Evolutionary conservation across 2,329 filamentous ascomycete genomes (phyloP).

Genomic region (Drechslera avenae): DNA sequence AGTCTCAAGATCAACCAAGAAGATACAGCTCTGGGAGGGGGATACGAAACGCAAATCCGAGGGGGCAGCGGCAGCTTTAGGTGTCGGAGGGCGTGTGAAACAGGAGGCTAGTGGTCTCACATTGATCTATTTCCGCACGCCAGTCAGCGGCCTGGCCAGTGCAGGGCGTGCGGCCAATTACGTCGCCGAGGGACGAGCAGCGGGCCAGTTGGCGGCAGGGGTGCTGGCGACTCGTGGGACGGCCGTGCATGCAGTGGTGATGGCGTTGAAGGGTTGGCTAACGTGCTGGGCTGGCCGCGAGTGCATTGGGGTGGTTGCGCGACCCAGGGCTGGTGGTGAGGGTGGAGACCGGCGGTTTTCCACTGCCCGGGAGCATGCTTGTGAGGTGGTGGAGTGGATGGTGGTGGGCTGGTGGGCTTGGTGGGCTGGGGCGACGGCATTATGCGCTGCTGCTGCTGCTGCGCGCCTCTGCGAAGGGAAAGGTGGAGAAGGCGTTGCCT

Average conservation of each 20-base stretch:
- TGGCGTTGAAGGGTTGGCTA: conserved; percentile 15
- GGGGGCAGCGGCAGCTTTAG: conserved; percentile 48
- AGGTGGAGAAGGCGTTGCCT: not conserved
- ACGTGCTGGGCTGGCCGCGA: conserved; percentile 10
- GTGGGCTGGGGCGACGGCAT: not conserved
- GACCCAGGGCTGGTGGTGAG: not conserved
- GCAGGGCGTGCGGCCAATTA: conserved; percentile 32
- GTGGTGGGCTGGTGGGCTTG: not conserved
- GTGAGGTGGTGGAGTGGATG: not conserved
- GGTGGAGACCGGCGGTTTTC: conserved; percentile 8
- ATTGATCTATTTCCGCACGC: conserved; percentile 42
- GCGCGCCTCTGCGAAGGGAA: too few species aligned
- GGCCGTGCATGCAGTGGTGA: conserved; percentile 20
- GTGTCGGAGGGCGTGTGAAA: conserved; percentile 49
- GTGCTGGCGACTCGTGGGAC: conserved; percentile 28
- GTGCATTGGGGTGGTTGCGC: not conserved
- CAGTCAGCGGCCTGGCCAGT: conserved; percentile 33
- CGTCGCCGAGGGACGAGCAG: conserved; percentile 19
- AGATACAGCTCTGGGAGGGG: conserved; percentile 39
- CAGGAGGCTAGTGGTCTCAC: conserved; percentile 48
- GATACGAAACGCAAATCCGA: conserved; percentile 48
- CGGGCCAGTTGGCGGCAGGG: conserved; percentile 13
- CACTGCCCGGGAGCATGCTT: conserved; percentile 5
- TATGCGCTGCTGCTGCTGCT: too few species aligned
- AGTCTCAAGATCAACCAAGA: conserved; percentile 44